Evolutionary conservation across 306 rosid genomes (phyloP).

Genomic region (Coriaria nepalensis): DNA sequence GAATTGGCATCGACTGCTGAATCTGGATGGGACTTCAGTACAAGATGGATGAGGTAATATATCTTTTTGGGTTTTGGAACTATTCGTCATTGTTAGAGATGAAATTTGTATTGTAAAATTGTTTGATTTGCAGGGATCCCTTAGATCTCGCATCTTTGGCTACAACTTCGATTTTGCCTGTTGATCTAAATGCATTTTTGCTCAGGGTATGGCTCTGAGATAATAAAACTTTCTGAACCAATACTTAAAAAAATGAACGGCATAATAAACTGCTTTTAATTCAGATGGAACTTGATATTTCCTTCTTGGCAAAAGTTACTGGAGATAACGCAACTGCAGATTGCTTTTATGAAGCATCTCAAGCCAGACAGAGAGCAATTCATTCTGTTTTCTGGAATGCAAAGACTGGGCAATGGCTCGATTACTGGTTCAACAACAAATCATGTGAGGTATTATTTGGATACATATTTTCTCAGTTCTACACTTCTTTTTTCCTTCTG

Average conservation of each 20-base stretch:
- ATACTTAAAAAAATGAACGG: too few species aligned
- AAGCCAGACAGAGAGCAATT: constrained; percentile 46
- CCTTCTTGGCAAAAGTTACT: constrained; percentile 49
- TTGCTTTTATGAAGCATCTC: constrained; percentile 37
- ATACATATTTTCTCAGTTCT: neutral
- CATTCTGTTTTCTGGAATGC: constrained; percentile 63
- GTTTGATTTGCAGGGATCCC: constrained; percentile 46
- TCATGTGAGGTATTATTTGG: constrained; percentile 28
- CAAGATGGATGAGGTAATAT: constrained; percentile 85
- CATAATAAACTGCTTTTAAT: too few species aligned
- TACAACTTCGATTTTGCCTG: constrained; percentile 68
- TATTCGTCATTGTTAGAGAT: neutral
- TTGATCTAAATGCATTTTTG: constrained; percentile 63
- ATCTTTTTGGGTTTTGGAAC: neutral
- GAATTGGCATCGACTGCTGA: constrained; percentile 73
- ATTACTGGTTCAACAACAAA: constrained; percentile 53
- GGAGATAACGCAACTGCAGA: constrained; percentile 39
- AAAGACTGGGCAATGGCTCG: constrained; percentile 72
- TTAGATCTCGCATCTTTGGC: constrained; percentile 62
- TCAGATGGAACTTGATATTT: constrained; percentile 81
- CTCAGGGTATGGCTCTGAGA: constrained; percentile 46
- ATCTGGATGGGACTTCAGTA: constrained; percentile 94
- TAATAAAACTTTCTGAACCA: too few species aligned
- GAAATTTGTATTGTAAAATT: constrained; percentile 2
- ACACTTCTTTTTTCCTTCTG: constrained; percentile 4